Evolutionary conservation across 1,284 basidiomycete genomes (phyloP), one percentile per base, ranked within the genome.

Genomic region (Thelephora terrestris): DNA sequence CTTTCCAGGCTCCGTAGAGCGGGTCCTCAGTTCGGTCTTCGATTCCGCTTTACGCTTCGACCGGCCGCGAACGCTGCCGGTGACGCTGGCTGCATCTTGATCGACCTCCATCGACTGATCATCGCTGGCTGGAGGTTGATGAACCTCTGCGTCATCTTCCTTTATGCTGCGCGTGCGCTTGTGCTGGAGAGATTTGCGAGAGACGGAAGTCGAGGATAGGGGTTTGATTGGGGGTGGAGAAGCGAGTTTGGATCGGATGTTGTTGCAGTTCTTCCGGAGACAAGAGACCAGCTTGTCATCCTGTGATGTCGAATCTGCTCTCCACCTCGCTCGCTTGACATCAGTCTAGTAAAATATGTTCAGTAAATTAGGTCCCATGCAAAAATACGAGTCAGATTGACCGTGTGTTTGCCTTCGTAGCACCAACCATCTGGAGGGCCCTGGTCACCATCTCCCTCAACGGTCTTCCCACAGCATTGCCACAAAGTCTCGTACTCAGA

Each of bases 391-490:
- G 23, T 2, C n/a, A 7, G 34, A 70, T 78, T 52, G 49, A 83
- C 83, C 9, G 85, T 87, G 59, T 88, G 85, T 58, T 72, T 75
- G 4, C 85, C 85, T 62, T 88, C 84, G 55, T 85, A 88, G 57
- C 85, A 88, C 83, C 82, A 88, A 1, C 85, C 85, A 59, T 87
- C 84, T 2, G 85, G 85, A 2, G 85, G 85, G 0, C 85, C 85
- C 65, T 81, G 79, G 53, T 84, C 81, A 0, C 85, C 85, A 53
- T 83, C 78, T 1, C 85, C 85, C 42, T 85, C 77, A 9, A 78
- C 78, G 0, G 74, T 78, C 58, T 73, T 70, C 6, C 75, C 81
- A 60, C 85, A 88, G 62, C 85, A 88, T 4, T 73, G 75, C 74
- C 77, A 88, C 2, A 79, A 64, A 0, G 75, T 78, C 60, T 78